A percentile compares a stretch with the other conserved stretches of the same genome.
These are phyloP conservation scores for Strigomonas galati DNA, from an alignment of 208 protist species.

Conservation along the genomic window DNA sequence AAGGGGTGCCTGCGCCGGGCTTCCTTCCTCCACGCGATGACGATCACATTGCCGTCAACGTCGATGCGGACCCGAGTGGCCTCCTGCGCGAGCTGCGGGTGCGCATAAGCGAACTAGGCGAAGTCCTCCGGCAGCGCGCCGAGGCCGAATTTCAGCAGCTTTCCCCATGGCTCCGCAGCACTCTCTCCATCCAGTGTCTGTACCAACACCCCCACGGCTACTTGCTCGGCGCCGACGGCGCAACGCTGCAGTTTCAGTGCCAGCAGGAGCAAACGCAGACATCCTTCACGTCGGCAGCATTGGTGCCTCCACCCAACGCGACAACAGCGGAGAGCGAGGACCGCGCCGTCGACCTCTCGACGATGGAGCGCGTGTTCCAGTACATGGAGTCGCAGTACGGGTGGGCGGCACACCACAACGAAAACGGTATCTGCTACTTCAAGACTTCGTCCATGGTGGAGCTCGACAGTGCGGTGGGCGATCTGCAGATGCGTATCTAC, in stretches of 20 bases:
- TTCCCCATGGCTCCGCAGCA: constrained; percentile 5
- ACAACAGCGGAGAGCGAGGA: neutral
- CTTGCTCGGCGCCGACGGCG: constrained; percentile 15
- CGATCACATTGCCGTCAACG: constrained; percentile 3
- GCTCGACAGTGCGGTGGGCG: constrained; percentile 69
- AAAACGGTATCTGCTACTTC: constrained; percentile 46
- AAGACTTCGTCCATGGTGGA: constrained; percentile 57
- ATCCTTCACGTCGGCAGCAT: neutral
- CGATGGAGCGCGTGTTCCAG: constrained; percentile 5
- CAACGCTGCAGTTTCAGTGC: neutral
- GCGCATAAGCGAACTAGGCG: constrained; percentile 11
- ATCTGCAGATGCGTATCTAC: constrained; percentile 57
- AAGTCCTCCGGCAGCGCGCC: constrained; percentile 10
- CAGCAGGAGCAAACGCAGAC: neutral
- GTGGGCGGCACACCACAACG: constrained; percentile 38
- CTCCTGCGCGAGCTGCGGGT: constrained; percentile 18
- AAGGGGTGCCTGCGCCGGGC: too few species aligned
- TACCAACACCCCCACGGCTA: constrained; percentile 25
- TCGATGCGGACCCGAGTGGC: constrained; percentile 21
- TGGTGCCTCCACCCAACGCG: neutral
- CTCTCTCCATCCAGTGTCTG: constrained; percentile 15
- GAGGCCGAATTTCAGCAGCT: constrained; percentile 14
- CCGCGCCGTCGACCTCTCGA: neutral
- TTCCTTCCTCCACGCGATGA: neutral
- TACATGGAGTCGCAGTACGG: constrained; percentile 26